Evolutionary conservation across 2,329 filamentous ascomycete genomes (phyloP), one percentile per base, ranked within the genome.

Genomic region (Neonectria coccinea): DNA sequence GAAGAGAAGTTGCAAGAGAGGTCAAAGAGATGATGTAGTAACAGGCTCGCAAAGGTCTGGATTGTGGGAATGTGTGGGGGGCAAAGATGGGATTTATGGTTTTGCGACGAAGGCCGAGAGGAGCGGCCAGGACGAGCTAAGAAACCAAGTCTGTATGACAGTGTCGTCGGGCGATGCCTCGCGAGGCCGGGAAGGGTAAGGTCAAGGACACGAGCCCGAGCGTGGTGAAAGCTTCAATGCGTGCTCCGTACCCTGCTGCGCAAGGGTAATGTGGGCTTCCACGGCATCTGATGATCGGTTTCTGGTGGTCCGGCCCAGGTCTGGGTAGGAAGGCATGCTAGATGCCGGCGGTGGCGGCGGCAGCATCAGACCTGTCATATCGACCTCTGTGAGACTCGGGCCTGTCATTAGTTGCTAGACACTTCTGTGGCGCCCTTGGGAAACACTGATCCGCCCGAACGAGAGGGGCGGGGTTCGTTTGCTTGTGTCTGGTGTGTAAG

Each of bases 291-390:
- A 68, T 70, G 71, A 76, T 76, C 69, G 66, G 29, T 29, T 29
- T 70, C 71, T 70, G 65, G 67, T 61, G 69, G 44, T 61, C 71
- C 66, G 68, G 60, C 65, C 65, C 66, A 73, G 64, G 71, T 70
- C 59, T 74, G 63, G 62, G 71, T 65, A 42, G 39, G 39, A 20
- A 67, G 68, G 61, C 66, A 65, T 62, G 67, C 66, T 69, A 48
- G 67, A 61, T 29, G 59, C 52, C 60, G 67, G 69, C 74, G 71
- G 59, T 62, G 69, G 64, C 65, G 50, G 64, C 59, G 33, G 55
- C 39, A 60, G 59, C 57, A 71, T 55, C 61, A 77, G 77, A 79
- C 77, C 70, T 79, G 76, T 79, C 76, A 78, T 73, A 77, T 79
- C 71, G 67, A 45, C 64, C 64, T 64, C 67, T 73, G 70, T 76